Conservation (phyloP, 768 basidiomycete species). For the Mycena galericulata region DNA sequence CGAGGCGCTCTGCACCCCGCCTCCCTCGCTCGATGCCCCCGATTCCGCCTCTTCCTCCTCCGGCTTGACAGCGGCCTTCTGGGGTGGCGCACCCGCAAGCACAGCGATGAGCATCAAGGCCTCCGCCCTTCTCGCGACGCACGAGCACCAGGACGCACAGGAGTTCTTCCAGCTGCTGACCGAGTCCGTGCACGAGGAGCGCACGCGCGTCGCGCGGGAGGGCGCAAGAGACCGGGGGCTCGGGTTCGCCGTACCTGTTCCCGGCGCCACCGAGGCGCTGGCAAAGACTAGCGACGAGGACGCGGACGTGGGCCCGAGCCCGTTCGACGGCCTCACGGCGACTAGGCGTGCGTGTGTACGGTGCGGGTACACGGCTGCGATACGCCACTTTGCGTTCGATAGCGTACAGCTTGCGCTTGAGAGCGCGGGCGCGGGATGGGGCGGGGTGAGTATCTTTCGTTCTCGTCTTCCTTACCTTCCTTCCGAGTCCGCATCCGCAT, state of each 20-base stretch:
- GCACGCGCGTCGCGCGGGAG: conserved; percentile 78
- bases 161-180: conserved; percentile 96
- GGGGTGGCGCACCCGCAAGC: too few species aligned
- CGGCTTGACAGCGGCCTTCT: too few species aligned
- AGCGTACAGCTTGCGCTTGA: conserved; percentile 77
- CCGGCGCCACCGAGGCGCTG: too few species aligned
- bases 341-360: conserved; percentile 88
- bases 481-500: too few species aligned
- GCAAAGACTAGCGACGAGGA: too few species aligned
- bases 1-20: conserved; percentile 60
- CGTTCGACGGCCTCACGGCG: conserved; percentile 92
- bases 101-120: conserved; percentile 32
- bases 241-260: conserved; percentile 41
- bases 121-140: conserved; percentile 81
- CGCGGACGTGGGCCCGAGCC: conserved; percentile 60
- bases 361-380: conserved; percentile 95
- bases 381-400: conserved; percentile 91
- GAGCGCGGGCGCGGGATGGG: conserved; percentile 23
- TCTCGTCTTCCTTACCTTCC: too few species aligned
- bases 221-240: conserved; percentile 65
- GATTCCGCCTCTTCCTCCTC: too few species aligned
- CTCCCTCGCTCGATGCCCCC: too few species aligned
- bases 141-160: conserved; percentile 98
- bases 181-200: conserved; percentile 90
- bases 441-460: too few species aligned